These are phyloP conservation scores for Colletotrichum eremochloae DNA, from an alignment of 2,329 filamentous ascomycete genomes.

Conservation along the genomic window DNA sequence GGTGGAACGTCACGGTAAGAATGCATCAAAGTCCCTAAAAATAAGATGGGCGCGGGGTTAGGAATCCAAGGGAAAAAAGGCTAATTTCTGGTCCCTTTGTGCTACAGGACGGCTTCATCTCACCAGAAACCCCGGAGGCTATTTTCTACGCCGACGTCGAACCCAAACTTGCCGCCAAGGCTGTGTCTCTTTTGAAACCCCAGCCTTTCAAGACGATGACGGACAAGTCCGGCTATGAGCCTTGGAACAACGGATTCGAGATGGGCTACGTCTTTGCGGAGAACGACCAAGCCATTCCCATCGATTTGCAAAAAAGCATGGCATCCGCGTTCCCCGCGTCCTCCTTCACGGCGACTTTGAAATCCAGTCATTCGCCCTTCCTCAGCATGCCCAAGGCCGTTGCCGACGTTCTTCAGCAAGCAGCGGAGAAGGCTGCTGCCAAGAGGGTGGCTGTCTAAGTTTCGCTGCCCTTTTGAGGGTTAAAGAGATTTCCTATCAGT, in stretches of 20 bases:
- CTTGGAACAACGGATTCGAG: slow-evolving; percentile 47
- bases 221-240: slow-evolving; percentile 44
- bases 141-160: slow-evolving; percentile 47
- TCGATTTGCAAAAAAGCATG: slow-evolving; percentile 42
- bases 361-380: slow-evolving; percentile 26
- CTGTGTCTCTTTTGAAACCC: slow-evolving; percentile 26
- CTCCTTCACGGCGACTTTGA: slow-evolving; percentile 29
- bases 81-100: slow-evolving; percentile 27
- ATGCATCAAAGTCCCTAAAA: not conserved
- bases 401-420: slow-evolving; percentile 15
- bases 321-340: slow-evolving; percentile 45
- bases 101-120: slow-evolving; percentile 18
- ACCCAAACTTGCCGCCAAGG: slow-evolving; percentile 26
- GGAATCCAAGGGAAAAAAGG: not conserved
- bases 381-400: slow-evolving; percentile 29
- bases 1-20: slow-evolving; percentile 46
- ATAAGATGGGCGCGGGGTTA: not conserved
- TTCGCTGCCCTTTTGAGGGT: too few species aligned
- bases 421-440: slow-evolving; percentile 1
- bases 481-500: too few species aligned
- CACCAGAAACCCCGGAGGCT: not conserved
- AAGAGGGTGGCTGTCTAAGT: not conserved
- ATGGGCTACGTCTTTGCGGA: slow-evolving; percentile 46
- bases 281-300: slow-evolving; percentile 44
- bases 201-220: slow-evolving; percentile 40